Evolutionary conservation across 2,329 filamentous ascomycete genomes (phyloP).

Genomic region (Alternaria dauci): DNA sequence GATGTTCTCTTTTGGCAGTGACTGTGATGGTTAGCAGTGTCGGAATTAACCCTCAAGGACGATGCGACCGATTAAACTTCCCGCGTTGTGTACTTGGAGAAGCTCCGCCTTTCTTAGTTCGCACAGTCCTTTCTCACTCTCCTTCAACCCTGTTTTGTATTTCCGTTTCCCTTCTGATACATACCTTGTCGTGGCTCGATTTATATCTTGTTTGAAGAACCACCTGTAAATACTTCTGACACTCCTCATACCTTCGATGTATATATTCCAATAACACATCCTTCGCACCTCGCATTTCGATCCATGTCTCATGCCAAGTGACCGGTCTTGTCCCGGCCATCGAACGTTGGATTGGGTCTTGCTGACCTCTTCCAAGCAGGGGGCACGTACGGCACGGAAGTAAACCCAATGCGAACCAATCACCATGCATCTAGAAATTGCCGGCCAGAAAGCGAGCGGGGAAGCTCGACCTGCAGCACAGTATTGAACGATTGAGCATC

Average conservation of each 20-base stretch:
- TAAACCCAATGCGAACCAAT: neutral
- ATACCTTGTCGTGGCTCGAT: neutral
- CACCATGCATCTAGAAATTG: neutral
- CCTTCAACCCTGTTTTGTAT: neutral
- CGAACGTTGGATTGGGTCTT: neutral
- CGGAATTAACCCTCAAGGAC: neutral
- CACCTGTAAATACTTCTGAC: neutral
- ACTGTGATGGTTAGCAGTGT: neutral
- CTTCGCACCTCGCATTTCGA: neutral
- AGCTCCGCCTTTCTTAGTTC: neutral
- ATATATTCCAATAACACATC: neutral
- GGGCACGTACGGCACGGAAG: neutral
- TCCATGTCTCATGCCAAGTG: neutral
- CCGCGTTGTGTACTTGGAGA: neutral
- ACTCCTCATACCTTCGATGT: neutral
- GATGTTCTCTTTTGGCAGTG: neutral
- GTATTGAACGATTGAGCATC: neutral
- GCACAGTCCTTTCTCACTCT: slow-evolving; percentile 19
- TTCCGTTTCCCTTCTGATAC: neutral
- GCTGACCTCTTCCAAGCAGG: neutral
- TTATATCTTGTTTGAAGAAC: neutral
- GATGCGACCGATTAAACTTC: neutral
- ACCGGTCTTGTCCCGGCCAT: neutral
- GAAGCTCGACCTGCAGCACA: slow-evolving; percentile 1
- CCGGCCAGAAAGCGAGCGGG: slow-evolving; percentile 4